phyloP scores from a whole-genome alignment of 1,139 yeast species.

The Zygosaccharomyces pseudobailii region DNA sequence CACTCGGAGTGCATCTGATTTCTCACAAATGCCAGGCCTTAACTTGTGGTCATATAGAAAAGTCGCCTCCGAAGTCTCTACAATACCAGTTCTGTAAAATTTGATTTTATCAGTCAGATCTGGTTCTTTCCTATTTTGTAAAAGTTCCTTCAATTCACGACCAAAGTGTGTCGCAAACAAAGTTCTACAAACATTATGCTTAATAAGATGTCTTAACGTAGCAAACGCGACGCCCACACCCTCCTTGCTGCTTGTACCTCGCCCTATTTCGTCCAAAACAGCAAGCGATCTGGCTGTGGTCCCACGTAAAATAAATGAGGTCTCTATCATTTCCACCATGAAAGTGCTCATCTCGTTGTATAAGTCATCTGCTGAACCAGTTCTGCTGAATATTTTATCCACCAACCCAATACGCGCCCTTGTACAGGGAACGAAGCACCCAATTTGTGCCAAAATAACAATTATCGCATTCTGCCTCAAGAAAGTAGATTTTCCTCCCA shows the following conservation, averaged over 20 bases:
- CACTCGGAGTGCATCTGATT: constrained; percentile 81
- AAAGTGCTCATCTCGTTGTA: constrained; percentile 86
- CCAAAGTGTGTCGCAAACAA: constrained; percentile 96
- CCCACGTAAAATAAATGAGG: constrained; percentile 68
- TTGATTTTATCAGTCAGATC: constrained; percentile 37
- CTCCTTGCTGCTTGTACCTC: constrained; percentile 89
- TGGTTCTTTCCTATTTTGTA: constrained; percentile 32
- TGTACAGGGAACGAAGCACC: constrained; percentile 80
- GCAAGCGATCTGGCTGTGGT: constrained; percentile 80
- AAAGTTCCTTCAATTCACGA: constrained; percentile 48
- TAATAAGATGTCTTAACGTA: constrained; percentile 54
- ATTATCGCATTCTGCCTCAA: constrained; percentile 84
- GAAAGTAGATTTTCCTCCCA: constrained; percentile 96
- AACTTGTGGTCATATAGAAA: constrained; percentile 59
- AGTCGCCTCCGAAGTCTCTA: constrained; percentile 35
- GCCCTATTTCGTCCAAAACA: constrained; percentile 90
- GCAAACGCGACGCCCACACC: constrained; percentile 91
- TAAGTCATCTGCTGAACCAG: constrained; percentile 89
- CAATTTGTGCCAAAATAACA: constrained; percentile 82
- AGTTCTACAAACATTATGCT: constrained; percentile 61
- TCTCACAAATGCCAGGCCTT: constrained; percentile 64
- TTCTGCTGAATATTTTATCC: constrained; percentile 80
- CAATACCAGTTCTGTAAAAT: constrained; percentile 48
- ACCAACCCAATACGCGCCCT: constrained; percentile 71
- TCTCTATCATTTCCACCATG: constrained; percentile 98